Evolutionary conservation across 441 rosid genomes (phyloP), one percentile per base, ranked within the genome.

Genomic region (Corymbia calophylla): DNA sequence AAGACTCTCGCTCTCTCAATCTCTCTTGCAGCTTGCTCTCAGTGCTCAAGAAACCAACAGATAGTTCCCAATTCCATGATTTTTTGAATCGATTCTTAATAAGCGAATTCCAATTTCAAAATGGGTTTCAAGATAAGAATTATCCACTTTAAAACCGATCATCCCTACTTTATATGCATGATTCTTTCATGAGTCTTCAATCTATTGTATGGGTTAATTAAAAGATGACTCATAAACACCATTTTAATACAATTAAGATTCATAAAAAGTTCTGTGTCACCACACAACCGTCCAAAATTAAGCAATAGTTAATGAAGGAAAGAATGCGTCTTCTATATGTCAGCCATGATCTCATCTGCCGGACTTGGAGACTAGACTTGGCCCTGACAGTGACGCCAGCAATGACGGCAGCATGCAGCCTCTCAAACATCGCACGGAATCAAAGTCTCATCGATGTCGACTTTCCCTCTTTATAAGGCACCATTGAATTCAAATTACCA

Each of bases 1-100:
- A 11, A 58, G n/a, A 25, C 64, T 25, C 64, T 29, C 14, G 0
- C 66, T 27, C 15, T 60, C n/a, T 27, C 15, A 11, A n/a, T 60
- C 66, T 60, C 66, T 60, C 66, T 60, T 13, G 66, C 66, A 60
- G n/a, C 14, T 60, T 15, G 25, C 62, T 23, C 62, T 58, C 62
- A 23, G 62, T 5, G 62, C 9, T 58, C 62, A 9, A 58, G 29
- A 29, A 23, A 58, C 25, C 29, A 58, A 23, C 25, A 23, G 62
- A 13, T 23, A 8, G 6, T 9, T 56, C 29, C 62, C 13, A 56
- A 56, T 6, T 29, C 29, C 29, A 23, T 6, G 10, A 56, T 29
- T 4, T 2, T 5, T 23, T 5, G 25, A 56, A 23, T 13, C 25
- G 8, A 9, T 23, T 14, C 29, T 23, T 56, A 56, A 2, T 0